Evolutionary conservation across 345 rosid species (phyloP).

Genomic region (Bruguiera gymnorhiza): DNA sequence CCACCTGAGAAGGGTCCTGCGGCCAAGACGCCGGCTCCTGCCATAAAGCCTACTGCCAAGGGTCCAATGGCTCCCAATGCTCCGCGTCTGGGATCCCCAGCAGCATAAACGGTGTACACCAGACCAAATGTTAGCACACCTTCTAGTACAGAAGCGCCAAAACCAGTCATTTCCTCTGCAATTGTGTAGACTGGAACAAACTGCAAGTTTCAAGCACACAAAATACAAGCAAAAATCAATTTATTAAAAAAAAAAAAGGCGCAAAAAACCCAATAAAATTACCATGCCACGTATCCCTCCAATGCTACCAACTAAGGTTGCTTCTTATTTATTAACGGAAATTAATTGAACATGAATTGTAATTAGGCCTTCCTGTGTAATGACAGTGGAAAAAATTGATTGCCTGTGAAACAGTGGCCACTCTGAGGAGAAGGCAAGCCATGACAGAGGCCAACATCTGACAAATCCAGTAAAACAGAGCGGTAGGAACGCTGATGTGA

Average conservation of each 20-base stretch:
- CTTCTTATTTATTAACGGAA: no score
- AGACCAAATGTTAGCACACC: slow-evolving; percentile 65
- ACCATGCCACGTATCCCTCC: no score
- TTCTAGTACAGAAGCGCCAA: slow-evolving; percentile 83
- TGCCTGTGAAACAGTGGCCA: slow-evolving; percentile 58
- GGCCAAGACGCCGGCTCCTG: slow-evolving; percentile 73
- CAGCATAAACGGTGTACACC: slow-evolving; percentile 70
- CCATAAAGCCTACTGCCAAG: slow-evolving; percentile 56
- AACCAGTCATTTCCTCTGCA: slow-evolving; percentile 87
- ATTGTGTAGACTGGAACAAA: slow-evolving; percentile 54
- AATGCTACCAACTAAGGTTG: no score
- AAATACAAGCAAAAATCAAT: no score
- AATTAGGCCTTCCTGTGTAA: no score
- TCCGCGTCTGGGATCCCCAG: slow-evolving; percentile 50
- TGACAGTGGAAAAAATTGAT: background rate
- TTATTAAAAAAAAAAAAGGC: no score
- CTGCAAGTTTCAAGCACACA: slow-evolving; percentile 27
- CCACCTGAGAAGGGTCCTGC: slow-evolving; percentile 90
- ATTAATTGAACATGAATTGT: no score
- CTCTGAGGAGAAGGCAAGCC: slow-evolving; percentile 71
- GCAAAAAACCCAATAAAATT: no score
- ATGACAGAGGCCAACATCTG: slow-evolving; percentile 79
- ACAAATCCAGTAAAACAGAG: slow-evolving; percentile 79
- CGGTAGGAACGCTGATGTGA: slow-evolving; percentile 61
- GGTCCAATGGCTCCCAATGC: slow-evolving; percentile 46